Conservation (phyloP, 164 flowering plant genomes). For the Liriodendron chinense region DNA sequence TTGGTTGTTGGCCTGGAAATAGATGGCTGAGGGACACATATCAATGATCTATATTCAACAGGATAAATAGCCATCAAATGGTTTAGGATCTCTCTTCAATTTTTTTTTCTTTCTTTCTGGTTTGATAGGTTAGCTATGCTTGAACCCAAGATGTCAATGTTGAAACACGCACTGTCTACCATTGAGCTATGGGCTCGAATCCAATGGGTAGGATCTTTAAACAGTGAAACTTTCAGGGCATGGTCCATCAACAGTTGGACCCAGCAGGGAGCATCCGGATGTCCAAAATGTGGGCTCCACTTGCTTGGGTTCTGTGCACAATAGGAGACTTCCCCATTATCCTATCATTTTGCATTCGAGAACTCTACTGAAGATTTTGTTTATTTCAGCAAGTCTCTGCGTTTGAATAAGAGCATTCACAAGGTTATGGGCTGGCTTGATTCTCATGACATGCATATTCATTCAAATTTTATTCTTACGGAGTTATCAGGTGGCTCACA, state of each 20-base stretch:
- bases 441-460: not conserved
- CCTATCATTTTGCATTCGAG: not conserved
- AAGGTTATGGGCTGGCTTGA: not conserved
- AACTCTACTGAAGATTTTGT: not conserved
- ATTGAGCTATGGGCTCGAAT: no score
- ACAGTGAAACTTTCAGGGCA: not conserved
- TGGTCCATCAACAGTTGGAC: not conserved
- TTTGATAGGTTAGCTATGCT: no score
- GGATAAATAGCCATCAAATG: not conserved
- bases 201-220: no score
- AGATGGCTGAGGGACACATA: not conserved
- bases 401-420: not conserved
- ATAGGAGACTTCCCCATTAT: not conserved
- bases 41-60: no score
- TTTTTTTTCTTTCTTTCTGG: no score
- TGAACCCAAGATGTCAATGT: no score
- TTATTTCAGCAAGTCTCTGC: not conserved
- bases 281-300: not conserved
- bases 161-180: no score
- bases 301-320: not conserved
- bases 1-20: not conserved
- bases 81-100: not conserved
- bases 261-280: not conserved
- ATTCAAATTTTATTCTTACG: not conserved
- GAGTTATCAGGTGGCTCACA: slow-evolving; percentile 11